Percentiles rank a stretch among this genome's conserved stretches.
phyloP scores from a whole-genome alignment of 768 basidiomycete genomes.

The Scleroderma citrinum region DNA sequence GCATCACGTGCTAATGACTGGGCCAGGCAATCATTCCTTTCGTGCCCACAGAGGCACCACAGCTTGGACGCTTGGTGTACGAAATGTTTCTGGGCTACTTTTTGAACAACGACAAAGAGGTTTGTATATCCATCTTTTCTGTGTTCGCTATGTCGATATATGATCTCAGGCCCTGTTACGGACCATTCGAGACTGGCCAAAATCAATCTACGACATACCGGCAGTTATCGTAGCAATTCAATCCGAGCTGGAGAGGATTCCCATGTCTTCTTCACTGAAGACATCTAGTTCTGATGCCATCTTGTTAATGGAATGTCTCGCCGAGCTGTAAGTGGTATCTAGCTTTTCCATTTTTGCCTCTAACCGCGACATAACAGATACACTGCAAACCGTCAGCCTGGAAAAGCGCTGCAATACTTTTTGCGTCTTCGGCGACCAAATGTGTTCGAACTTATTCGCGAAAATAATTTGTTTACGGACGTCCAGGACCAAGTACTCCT shows the following conservation, averaged over 20 bases:
- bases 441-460: constrained; percentile 91
- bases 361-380: constrained; percentile 44
- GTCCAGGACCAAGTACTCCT: constrained; percentile 91
- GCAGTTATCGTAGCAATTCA: constrained; percentile 89
- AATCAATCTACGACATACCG: constrained; percentile 80
- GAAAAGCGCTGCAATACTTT: constrained; percentile 89
- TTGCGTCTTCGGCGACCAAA: constrained; percentile 80
- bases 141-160: neutral
- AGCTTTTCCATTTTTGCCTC: neutral
- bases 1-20: constrained; percentile 1
- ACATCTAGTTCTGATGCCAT: constrained; percentile 41
- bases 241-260: constrained; percentile 64
- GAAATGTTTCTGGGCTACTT: constrained; percentile 93
- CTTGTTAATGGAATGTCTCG: constrained; percentile 89
- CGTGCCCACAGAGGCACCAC: constrained; percentile 78
- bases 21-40: constrained; percentile 79
- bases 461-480: constrained; percentile 90
- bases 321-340: constrained; percentile 62
- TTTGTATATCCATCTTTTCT: constrained; percentile 18
- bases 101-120: constrained; percentile 69
- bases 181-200: constrained; percentile 86
- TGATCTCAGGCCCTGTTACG: constrained; percentile 56
- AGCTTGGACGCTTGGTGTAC: constrained; percentile 79
- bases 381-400: constrained; percentile 83
- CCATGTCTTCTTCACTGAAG: constrained; percentile 44